Evolutionary conservation across 2,329 filamentous ascomycete genomes (phyloP).

Genomic region (Dryadomyces sulphureus): DNA sequence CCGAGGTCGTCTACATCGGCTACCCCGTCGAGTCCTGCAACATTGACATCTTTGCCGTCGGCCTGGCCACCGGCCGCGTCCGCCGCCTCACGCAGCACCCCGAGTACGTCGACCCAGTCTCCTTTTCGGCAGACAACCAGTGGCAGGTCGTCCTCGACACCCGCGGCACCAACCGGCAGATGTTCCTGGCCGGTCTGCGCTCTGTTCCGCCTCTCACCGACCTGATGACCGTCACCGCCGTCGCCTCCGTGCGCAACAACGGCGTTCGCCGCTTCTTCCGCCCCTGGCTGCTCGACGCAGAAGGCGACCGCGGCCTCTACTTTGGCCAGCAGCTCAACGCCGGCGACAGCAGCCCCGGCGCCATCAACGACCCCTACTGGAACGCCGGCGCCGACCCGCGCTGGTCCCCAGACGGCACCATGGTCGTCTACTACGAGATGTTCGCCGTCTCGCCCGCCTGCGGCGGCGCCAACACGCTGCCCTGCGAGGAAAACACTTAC

Average conservation of each 20-base stretch:
- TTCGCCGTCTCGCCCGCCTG: conserved; percentile 24
- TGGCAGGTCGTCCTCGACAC: conserved; percentile 29
- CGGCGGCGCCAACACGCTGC: conserved; percentile 25
- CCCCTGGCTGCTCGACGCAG: conserved; percentile 25
- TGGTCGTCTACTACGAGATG: conserved; percentile 26
- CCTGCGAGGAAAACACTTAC: conserved; percentile 14
- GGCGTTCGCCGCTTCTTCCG: conserved; percentile 29
- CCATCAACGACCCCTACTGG: conserved; percentile 30
- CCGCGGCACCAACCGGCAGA: conserved; percentile 23
- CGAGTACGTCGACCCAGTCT: conserved; percentile 27
- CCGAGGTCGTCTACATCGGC: conserved; percentile 26
- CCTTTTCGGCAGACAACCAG: conserved; percentile 25
- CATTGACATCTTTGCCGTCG: conserved; percentile 26
- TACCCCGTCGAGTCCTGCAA: conserved; percentile 25
- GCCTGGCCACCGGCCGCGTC: conserved; percentile 24
- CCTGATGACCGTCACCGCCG: conserved; percentile 15
- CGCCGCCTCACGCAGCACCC: conserved; percentile 27
- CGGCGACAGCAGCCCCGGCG: conserved; percentile 16
- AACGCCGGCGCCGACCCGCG: conserved; percentile 30
- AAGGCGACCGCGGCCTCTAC: conserved; percentile 29
- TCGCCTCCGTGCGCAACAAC: conserved; percentile 29
- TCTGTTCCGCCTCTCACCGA: conserved; percentile 26
- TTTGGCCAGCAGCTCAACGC: conserved; percentile 27
- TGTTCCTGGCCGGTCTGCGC: conserved; percentile 25
- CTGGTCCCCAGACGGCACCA: conserved; percentile 25